phyloP scores from a whole-genome alignment of 106 monocot genomes.

The Iris macrosiphon region DNA sequence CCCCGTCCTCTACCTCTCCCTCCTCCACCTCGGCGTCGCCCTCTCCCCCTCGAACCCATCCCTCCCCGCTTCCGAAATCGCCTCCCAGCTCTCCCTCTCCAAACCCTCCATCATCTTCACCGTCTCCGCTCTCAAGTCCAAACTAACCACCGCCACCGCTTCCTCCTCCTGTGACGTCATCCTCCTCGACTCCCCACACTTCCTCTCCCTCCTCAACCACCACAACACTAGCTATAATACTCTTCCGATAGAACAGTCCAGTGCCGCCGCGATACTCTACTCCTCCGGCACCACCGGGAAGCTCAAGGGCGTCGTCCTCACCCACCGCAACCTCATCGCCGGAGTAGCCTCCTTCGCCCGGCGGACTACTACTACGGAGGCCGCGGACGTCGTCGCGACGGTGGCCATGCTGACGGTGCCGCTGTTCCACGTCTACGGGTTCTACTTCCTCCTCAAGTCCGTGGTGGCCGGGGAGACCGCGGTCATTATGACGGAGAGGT shows the following conservation, averaged over 20 bases:
- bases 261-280: slow-evolving; percentile 36
- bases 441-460: slow-evolving; percentile 33
- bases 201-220: slow-evolving; percentile 2
- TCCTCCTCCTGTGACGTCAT: neutral
- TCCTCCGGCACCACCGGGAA: slow-evolving; percentile 56
- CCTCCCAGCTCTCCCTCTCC: neutral
- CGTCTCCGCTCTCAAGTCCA: slow-evolving; percentile 3
- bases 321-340: slow-evolving; percentile 47
- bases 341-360: slow-evolving; percentile 4
- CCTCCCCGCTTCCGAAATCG: slow-evolving; percentile 7
- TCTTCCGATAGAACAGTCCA: neutral
- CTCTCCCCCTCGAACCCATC: slow-evolving; percentile 6
- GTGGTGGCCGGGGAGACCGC: slow-evolving; percentile 34
- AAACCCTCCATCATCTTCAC: slow-evolving; percentile 7
- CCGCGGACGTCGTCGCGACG: neutral
- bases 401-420: slow-evolving; percentile 39
- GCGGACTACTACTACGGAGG: neutral
- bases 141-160: slow-evolving; percentile 6
- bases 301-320: slow-evolving; percentile 49
- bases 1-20: neutral
- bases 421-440: slow-evolving; percentile 55
- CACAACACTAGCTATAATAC: neutral
- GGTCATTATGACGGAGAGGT: slow-evolving; percentile 41
- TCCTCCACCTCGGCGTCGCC: slow-evolving; percentile 1
- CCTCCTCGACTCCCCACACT: slow-evolving; percentile 11